These are phyloP conservation scores for Aristolochia contorta DNA, from an alignment of 164 flowering plant genomes.

Conservation along the genomic window DNA sequence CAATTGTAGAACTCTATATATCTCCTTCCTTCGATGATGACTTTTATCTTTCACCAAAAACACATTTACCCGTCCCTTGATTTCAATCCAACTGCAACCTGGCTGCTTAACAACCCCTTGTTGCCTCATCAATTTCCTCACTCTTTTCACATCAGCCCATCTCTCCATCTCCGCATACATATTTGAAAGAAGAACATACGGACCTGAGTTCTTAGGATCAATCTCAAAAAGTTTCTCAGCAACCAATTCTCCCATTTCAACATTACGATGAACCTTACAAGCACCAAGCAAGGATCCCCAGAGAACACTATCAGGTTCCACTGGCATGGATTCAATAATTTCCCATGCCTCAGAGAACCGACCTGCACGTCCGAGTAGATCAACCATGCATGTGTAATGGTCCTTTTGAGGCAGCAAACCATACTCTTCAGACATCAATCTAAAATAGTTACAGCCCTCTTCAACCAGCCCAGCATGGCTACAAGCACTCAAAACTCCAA, in stretches of 20 bases:
- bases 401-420: slow-evolving; percentile 19
- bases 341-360: slow-evolving; percentile 14
- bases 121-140: slow-evolving; percentile 17
- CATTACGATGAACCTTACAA: slow-evolving; percentile 17
- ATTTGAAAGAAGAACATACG: slow-evolving; percentile 23
- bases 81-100: slow-evolving; percentile 26
- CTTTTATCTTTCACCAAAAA: slow-evolving; percentile 26
- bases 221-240: slow-evolving; percentile 21
- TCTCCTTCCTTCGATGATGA: slow-evolving; percentile 18
- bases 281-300: slow-evolving; percentile 22
- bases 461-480: slow-evolving; percentile 20
- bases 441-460: slow-evolving; percentile 14
- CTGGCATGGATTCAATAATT: slow-evolving; percentile 14
- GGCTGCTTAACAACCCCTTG: slow-evolving; percentile 28
- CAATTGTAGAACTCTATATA: slow-evolving; percentile 11
- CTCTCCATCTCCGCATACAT: slow-evolving; percentile 18
- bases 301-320: slow-evolving; percentile 17
- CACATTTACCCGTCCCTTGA: slow-evolving; percentile 18
- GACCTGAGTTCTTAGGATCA: slow-evolving; percentile 23
- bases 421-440: slow-evolving; percentile 11
- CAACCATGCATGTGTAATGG: slow-evolving; percentile 24
- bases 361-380: slow-evolving; percentile 22
- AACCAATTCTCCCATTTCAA: slow-evolving; percentile 13
- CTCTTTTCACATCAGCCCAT: slow-evolving; percentile 14
- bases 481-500: slow-evolving; percentile 22